phyloP scores from a whole-genome alignment of 2,329 filamentous ascomycete species.

The Aspergillus fijiensis region DNA sequence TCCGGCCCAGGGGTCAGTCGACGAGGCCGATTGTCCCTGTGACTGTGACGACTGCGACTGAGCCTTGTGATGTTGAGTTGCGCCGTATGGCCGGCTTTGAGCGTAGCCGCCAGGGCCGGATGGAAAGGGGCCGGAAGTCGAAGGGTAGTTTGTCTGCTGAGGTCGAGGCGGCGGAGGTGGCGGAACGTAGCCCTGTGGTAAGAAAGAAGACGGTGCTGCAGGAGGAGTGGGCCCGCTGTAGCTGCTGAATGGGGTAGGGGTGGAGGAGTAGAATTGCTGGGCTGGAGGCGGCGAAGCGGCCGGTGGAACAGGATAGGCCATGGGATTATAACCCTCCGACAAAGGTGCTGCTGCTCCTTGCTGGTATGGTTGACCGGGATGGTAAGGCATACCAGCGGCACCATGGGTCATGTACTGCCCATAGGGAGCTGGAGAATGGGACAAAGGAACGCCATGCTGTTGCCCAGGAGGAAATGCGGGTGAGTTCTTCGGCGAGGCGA shows the following conservation, averaged over 20 bases:
- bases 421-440: slow-evolving; percentile 39
- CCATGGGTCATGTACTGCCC: slow-evolving; percentile 33
- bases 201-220: slow-evolving; percentile 44
- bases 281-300: slow-evolving; percentile 45
- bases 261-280: slow-evolving; percentile 40
- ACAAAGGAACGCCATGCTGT: slow-evolving; percentile 29
- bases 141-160: slow-evolving; percentile 48
- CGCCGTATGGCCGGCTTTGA: slow-evolving; percentile 45
- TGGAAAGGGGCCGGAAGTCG: slow-evolving; percentile 55
- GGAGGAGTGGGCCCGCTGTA: slow-evolving; percentile 37
- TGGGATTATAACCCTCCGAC: slow-evolving; percentile 51
- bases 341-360: slow-evolving; percentile 44
- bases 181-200: slow-evolving; percentile 65
- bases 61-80: slow-evolving; percentile 37
- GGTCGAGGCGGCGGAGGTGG: slow-evolving; percentile 67
- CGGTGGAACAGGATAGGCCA: slow-evolving; percentile 48
- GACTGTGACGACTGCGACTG: slow-evolving; percentile 35
- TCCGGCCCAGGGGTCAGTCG: slow-evolving; percentile 67
- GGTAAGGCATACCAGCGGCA: slow-evolving; percentile 27
- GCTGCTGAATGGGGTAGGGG: slow-evolving; percentile 33
- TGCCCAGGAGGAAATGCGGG: slow-evolving; percentile 35
- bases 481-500: slow-evolving; percentile 44
- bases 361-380: slow-evolving; percentile 36
- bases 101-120: slow-evolving; percentile 58
- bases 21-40: slow-evolving; percentile 27